Evolutionary conservation across 2,329 filamentous ascomycete genomes (phyloP).

Genomic region (Botrytis hyacinthi): DNA sequence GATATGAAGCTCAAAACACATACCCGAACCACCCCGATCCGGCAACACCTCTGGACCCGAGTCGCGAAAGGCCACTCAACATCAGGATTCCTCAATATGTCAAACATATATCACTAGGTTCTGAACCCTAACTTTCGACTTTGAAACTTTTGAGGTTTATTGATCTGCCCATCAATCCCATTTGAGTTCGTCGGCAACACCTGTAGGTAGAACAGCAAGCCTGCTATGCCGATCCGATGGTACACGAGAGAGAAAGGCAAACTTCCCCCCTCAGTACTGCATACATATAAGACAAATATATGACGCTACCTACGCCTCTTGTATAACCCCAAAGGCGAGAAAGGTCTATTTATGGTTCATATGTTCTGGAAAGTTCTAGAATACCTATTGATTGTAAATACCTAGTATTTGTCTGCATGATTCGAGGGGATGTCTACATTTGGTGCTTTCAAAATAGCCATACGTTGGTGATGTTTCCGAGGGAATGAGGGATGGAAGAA

Average conservation of each 20-base stretch:
- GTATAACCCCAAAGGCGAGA: background rate
- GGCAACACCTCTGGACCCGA: background rate
- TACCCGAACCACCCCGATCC: background rate
- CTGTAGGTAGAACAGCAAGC: background rate
- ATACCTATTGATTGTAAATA: background rate
- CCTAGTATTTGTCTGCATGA: background rate
- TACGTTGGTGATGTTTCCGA: background rate
- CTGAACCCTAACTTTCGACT: background rate
- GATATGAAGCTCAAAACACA: background rate
- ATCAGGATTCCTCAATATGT: background rate
- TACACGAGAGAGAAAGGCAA: background rate
- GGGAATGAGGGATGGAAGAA: background rate
- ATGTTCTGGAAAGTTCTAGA: constrained; percentile 6
- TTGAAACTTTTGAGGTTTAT: background rate
- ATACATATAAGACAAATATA: background rate
- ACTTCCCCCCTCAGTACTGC: background rate
- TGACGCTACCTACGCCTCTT: background rate
- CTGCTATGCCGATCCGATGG: background rate
- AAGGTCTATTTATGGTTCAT: background rate
- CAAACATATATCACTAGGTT: background rate
- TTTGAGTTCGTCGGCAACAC: background rate
- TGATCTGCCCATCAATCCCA: background rate
- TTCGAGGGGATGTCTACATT: background rate
- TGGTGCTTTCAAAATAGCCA: background rate
- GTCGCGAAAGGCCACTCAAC: background rate